Evolutionary conservation across 257 asterid genomes (phyloP), one percentile per base, ranked within the genome.

Genomic region (Jacaranda mimosifolia): DNA sequence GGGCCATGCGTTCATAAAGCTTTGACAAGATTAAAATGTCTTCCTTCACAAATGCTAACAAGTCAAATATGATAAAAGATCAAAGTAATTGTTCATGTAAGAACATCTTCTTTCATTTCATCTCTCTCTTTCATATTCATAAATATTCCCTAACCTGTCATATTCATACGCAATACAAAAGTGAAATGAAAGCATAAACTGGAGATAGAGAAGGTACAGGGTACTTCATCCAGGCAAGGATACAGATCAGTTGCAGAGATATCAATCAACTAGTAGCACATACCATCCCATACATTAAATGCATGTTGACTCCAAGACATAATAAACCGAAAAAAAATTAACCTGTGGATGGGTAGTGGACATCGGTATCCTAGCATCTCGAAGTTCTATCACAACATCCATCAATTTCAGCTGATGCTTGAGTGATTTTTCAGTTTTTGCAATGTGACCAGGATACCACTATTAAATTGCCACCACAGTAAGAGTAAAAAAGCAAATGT

Each of bases 381-480:
- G 90, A 75, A 93, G 97, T 88, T 96, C 98, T 78, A 96, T 89
- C 69, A 96, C 99, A 81, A 96, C 98, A 82, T 96, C 99, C 97
- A 93, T 93, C 89, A 93, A 79, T 85, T 93, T 96, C 81, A 96
- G 87, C 87, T 96, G 98, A 55, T 88, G 91, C 90, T 96, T 96
- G 70, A 96, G 97, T 85, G 91, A 97, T 72, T 89, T 96, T 84
- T 93, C 97, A 51, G 98, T 89, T 89, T 93, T 96, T 35, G 91
- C 97, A 53, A 95, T 93, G 84, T 96, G 99, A 66, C 98, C 99
- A 11, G 99, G 99, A 86, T 93, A 95, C 98, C 99, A 95, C 98
- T 93, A 69, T 60, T 40, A 51, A 67, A 82, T 77, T 74, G 63
- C 80, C 68, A 74, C 75, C 81, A 18, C 58, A 59, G 48, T 60